These are phyloP conservation scores for Pichia membranifaciens DNA, from an alignment of 805 yeast genomes.

Conservation along the genomic window DNA sequence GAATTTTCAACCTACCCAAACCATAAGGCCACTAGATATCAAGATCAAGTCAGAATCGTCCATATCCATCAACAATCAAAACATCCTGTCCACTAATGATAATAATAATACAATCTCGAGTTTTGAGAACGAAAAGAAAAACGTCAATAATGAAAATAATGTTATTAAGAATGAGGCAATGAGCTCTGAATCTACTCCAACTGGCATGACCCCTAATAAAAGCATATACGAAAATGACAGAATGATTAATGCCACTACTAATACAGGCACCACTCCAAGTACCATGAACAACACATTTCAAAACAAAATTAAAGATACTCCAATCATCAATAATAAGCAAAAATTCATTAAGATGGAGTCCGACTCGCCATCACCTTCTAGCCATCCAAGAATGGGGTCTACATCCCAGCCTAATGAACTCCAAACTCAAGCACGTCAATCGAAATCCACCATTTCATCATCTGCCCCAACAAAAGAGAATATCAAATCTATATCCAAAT, in stretches of 20 bases:
- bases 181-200: no score
- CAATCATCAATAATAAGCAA: background rate
- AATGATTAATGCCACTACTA: background rate
- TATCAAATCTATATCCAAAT: conserved; percentile 32
- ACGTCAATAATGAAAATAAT: background rate
- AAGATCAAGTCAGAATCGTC: conserved; percentile 21
- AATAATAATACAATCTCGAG: background rate
- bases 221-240: no score
- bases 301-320: background rate
- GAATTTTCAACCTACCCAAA: conserved; percentile 4
- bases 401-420: conserved; percentile 10
- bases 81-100: conserved; percentile 15
- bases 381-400: background rate
- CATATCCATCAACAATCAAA: conserved; percentile 21
- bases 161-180: no score
- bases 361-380: background rate
- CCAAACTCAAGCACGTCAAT: conserved; percentile 9
- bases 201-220: no score
- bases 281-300: no score
- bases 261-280: background rate
- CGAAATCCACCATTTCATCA: conserved; percentile 12
- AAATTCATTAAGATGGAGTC: background rate
- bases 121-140: background rate
- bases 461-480: conserved; percentile 16
- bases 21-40: conserved; percentile 14